phyloP scores from a whole-genome alignment of 768 basidiomycete genomes.

The Peribolospora baueri region DNA sequence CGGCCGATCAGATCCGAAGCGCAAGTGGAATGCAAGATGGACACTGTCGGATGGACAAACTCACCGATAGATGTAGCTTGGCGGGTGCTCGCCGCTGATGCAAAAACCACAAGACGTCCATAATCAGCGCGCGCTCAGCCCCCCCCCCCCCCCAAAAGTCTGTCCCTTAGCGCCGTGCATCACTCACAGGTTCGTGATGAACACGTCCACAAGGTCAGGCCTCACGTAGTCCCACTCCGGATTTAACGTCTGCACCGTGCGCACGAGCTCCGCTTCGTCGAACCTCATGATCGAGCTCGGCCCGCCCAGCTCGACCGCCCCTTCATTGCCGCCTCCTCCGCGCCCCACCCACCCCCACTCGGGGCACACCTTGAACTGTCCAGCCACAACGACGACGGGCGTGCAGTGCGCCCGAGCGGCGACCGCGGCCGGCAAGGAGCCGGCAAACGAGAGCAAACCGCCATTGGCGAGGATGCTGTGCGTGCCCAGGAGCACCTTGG shows the following conservation, averaged over 20 bases:
- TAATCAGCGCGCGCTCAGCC: no score
- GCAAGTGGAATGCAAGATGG: no score
- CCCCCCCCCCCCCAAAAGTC: no score
- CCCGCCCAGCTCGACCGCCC: conserved; percentile 42
- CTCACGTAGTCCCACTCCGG: conserved; percentile 92
- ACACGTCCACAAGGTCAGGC: conserved; percentile 75
- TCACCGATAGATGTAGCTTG: no score
- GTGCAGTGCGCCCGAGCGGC: conserved; percentile 76
- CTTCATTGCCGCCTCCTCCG: conserved; percentile 40
- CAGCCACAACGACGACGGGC: conserved; percentile 77
- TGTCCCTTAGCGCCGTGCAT: no score
- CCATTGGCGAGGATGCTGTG: conserved; percentile 94
- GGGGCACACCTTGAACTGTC: conserved; percentile 89
- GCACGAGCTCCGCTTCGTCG: conserved; percentile 22
- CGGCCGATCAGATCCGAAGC: no score
- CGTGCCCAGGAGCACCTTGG: conserved; percentile 83
- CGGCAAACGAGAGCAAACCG: conserved; percentile 72
- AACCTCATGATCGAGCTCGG: conserved; percentile 31
- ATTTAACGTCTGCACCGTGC: conserved; percentile 77
- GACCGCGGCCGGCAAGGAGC: conserved; percentile 58
- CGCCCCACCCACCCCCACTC: conserved; percentile 64
- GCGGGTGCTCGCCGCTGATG: no score
- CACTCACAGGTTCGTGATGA: conserved; percentile 87
- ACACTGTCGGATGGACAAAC: no score
- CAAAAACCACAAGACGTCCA: no score